Evolutionary conservation across 2,329 filamentous ascomycete genomes (phyloP), one percentile per base, ranked within the genome.

Genomic region (Alternaria tenuissima): DNA sequence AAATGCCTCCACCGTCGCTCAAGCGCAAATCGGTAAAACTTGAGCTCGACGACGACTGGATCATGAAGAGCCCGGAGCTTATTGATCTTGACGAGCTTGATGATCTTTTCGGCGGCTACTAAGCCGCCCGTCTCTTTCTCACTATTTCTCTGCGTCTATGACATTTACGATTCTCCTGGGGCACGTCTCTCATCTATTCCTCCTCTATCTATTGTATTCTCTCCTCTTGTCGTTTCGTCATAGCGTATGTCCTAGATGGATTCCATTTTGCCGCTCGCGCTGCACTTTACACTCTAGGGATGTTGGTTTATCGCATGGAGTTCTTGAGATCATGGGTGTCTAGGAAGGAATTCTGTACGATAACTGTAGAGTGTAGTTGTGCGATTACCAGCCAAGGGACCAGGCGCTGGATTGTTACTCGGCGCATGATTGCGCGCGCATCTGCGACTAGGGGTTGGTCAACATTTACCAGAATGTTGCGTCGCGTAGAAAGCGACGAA

Each of bases 71-170:
- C 75, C 93, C 94, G 1, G 95, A 98, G 81, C 91, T 89, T 66
- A 90, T 98, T 69, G 93, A 96, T 77, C 87, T 98, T 49, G 93
- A 97, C 47, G 95, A 99, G 83, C 88, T 98, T 51, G 60, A 59
- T 49, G 60, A 62, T 44, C 57, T 62, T 46, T 52, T 59, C 12
- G 52, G 58, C 24, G 58, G 58, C 48, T 61, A 61, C 32, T 61
- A 54, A 42, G 64, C n/a, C 38, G 57, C 38, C 53, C 49, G 18
- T 42, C 52, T 53, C 57, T 42, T 54, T 53, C 12, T 24, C 39
- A 34, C 55, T 46, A 61, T 64, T 20, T 48, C 36, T 49, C 39
- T 64, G 57, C 41, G 64, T 59, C 66, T 47, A 72, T 59, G 67
- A 72, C 63, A 61, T 67, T 73, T 63, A 77, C 69, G 73, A 76